Base-by-base conservation (phyloP, 2,329 filamentous ascomycete species). In the Chaetomiaceae sp. region DNA sequence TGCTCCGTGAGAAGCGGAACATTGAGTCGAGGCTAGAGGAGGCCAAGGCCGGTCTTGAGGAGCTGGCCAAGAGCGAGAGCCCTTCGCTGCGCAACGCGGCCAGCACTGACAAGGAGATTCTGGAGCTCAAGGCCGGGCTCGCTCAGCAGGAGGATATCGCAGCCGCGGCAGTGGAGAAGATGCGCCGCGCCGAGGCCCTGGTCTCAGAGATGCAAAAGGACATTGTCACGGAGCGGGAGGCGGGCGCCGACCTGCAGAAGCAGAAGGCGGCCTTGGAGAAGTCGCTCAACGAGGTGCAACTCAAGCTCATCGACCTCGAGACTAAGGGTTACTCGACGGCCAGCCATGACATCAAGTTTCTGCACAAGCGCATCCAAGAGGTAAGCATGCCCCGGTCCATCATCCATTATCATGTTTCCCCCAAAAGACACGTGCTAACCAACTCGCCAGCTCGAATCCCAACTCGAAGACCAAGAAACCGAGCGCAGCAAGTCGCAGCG, bases 311-410 rank as follows among this genome's bases (percentile, higher is more conserved):
- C 46, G 93, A 97, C 66, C 77, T 97, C 8, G 92, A 99, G 73
- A 97, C 93, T 38, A 97, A 97, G 75, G 90, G 91, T 47, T 97
- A 95, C 71, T 93, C 91, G 17, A 95, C 86, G 58, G 88, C 88
- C 20, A 96, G 91, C 67, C 89, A 96, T 63, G 92, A 97, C 69
- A 89, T 97, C 60, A 87, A 93, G 64, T 97, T 96, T 73, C 71
- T 97, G 63, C 88, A 96, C 70, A 92, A 90, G 64, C 83, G 92
- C 44, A 89, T 99, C 58, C 90, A 96, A 73, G 92, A 97, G 79
- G 91, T 95, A 76, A n/a, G n/a, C n/a, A n/a, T n/a, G n/a, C n/a
- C n/a, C n/a, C n/a, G n/a, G n/a, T n/a, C n/a, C n/a, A n/a, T n/a
- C n/a, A n/a, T n/a, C n/a, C n/a, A n/a, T n/a, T n/a, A n/a, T n/a